phyloP scores from a whole-genome alignment of 129 eudicot genomes.

The Flaveria robusta region DNA sequence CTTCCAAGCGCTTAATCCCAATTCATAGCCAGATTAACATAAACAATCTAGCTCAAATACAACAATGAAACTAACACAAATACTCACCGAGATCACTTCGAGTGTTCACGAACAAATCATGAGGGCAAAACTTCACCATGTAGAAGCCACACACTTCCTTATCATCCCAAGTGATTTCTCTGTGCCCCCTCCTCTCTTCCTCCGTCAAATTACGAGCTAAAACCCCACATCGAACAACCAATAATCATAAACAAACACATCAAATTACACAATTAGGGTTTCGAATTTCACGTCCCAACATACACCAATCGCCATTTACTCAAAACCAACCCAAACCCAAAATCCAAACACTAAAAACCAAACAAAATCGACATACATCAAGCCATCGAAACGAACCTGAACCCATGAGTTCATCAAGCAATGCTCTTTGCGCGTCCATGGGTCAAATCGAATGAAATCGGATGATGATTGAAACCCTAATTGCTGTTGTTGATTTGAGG shows the following conservation, averaged over 20 bases:
- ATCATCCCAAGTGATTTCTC: slow-evolving; percentile 86
- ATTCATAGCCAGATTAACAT: slow-evolving; percentile 2
- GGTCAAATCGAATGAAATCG: neutral
- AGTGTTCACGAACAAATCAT: slow-evolving; percentile 92
- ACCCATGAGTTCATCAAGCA: slow-evolving; percentile 98
- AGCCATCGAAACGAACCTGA: slow-evolving; percentile 46
- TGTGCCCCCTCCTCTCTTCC: slow-evolving; percentile 88
- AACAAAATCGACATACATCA: neutral
- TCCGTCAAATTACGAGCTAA: slow-evolving; percentile 89
- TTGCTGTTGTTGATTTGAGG: neutral
- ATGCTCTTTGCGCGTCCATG: slow-evolving; percentile 98
- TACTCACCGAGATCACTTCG: slow-evolving; percentile 85
- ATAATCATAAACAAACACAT: neutral
- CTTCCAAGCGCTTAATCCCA: slow-evolving; percentile 5
- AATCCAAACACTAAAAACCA: neutral
- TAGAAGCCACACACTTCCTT: slow-evolving; percentile 83
- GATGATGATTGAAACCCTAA: slow-evolving; percentile 18
- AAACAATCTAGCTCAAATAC: neutral
- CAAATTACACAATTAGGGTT: slow-evolving; percentile 10
- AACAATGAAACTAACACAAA: neutral
- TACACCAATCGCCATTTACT: slow-evolving; percentile 3
- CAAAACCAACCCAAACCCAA: neutral
- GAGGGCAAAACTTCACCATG: slow-evolving; percentile 97
- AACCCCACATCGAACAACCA: neutral
- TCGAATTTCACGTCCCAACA: neutral